Evolutionary conservation across 495 filamentous ascomycete species (phyloP).

Genomic region (Amniculicola lignicola): DNA sequence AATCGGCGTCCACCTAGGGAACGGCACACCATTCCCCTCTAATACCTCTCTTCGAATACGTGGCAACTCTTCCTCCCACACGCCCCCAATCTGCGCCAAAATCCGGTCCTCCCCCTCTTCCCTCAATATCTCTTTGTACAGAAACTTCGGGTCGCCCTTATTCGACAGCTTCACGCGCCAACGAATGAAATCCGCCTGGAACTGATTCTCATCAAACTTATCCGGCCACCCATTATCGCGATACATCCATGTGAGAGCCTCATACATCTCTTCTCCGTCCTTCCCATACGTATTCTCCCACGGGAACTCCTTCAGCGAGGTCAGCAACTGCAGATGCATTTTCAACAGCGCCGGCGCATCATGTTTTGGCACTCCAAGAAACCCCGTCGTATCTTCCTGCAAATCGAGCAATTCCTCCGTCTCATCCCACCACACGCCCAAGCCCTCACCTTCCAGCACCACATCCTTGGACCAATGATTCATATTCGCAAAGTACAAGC

Average conservation of each 20-base stretch:
- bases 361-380: background rate
- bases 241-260: background rate
- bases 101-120: background rate
- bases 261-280: background rate
- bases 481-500: background rate
- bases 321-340: background rate
- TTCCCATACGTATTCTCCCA: background rate
- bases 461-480: background rate
- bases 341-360: background rate
- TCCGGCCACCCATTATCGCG: conserved; percentile 5
- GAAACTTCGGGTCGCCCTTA: background rate
- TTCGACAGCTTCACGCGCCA: background rate
- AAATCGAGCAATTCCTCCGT: background rate
- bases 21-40: background rate
- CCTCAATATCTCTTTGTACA: background rate
- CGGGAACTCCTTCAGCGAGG: background rate
- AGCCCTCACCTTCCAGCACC: background rate
- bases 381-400: background rate
- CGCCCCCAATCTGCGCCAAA: conserved; percentile 2
- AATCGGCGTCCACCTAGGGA: background rate
- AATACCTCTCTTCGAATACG: background rate
- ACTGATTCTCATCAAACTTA: background rate
- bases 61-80: background rate
- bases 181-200: background rate
- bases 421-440: conserved; percentile 1